Base-by-base conservation (phyloP, 176 grass and related monocot species). In the Musa troglodytarum region DNA sequence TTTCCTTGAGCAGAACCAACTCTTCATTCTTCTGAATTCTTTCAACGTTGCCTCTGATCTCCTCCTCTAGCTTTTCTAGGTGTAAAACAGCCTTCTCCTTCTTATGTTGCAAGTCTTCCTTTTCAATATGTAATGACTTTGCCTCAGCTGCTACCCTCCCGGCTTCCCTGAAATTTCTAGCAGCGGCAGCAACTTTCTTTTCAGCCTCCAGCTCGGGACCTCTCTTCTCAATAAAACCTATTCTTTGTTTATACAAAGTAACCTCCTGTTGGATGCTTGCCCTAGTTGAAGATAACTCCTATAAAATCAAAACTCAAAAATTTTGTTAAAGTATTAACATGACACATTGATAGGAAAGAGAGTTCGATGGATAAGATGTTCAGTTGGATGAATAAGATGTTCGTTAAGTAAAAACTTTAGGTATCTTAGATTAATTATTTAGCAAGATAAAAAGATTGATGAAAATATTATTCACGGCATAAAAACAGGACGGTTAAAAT, bases 121-220 rank as follows among this genome's bases (percentile, higher is more conserved):
- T 94, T 63, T 99, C 95, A 61, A 79, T 84, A 78, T 85, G 85
- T 65, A 94, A 89, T 77, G 86, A 51, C 80, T 94, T 99, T 2
- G 88, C 90, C 78, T 99, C 90, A 19, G 86, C 84, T 83, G 95
- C 88, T 80, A 99, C 87, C 64, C 90, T 80, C 78, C 88, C 86
- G 13, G 95, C 95, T 87, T 99, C 88, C 84, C 89, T 94, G 62
- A 99, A 99, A 73, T 94, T 94, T 81, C 95, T 85, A 77, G 88
- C 95, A 55, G 95, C 86, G 50, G 95, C 95, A 50, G 95, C 88
- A 77, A 87, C 91, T 82, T 91, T 99, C 80, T 99, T 99, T 91
- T 99, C 95, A 80, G 90, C 86, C 78, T 99, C 95, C 29, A 99
- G 73, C 76, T 94, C 90, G 69, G 88, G 90, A 15, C 84, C 86